phyloP scores from a whole-genome alignment of 2,329 filamentous ascomycete genomes.

The Colletotrichum gigasporum region DNA sequence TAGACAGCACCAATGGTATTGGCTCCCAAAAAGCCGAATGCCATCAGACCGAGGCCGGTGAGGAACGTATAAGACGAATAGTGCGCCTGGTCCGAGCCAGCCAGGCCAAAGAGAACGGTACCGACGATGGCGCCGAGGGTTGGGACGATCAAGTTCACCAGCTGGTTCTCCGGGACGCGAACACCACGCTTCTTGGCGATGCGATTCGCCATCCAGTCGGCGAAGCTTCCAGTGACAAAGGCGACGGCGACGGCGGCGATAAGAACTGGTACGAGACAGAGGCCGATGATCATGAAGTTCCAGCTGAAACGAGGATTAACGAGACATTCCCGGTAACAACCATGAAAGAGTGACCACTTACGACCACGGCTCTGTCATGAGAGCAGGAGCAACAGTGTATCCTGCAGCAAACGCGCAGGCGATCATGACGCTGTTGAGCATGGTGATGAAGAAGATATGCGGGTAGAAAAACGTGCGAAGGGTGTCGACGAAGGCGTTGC shows the following conservation, averaged over 20 bases:
- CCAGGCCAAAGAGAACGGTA: constrained; percentile 42
- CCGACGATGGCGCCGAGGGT: constrained; percentile 39
- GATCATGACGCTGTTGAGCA: constrained; percentile 42
- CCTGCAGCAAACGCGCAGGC: constrained; percentile 38
- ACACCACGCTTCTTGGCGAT: constrained; percentile 37
- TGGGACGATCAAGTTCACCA: constrained; percentile 42
- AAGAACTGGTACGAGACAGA: constrained; percentile 38
- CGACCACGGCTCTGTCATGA: constrained; percentile 24
- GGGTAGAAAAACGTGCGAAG: constrained; percentile 44
- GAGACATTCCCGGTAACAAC: fast-evolving
- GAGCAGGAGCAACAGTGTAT: constrained; percentile 34
- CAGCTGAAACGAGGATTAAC: constrained; percentile 31
- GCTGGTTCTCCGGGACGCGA: constrained; percentile 44
- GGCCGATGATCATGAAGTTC: constrained; percentile 39
- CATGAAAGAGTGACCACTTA: background rate
- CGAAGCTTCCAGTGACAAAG: constrained; percentile 40
- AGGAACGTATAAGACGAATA: constrained; percentile 38
- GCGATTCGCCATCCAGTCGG: constrained; percentile 39
- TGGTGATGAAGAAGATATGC: constrained; percentile 42
- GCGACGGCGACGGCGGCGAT: constrained; percentile 44
- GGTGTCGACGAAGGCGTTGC: constrained; percentile 37
- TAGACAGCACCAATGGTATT: constrained; percentile 42
- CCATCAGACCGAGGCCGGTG: constrained; percentile 37
- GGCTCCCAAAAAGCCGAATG: constrained; percentile 39
- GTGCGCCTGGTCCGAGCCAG: constrained; percentile 36